A percentile compares a stretch with the other conserved stretches of the same genome.
Evolutionary conservation across 2,329 filamentous ascomycete species (phyloP).

Genomic region (Penicillium sp.): DNA sequence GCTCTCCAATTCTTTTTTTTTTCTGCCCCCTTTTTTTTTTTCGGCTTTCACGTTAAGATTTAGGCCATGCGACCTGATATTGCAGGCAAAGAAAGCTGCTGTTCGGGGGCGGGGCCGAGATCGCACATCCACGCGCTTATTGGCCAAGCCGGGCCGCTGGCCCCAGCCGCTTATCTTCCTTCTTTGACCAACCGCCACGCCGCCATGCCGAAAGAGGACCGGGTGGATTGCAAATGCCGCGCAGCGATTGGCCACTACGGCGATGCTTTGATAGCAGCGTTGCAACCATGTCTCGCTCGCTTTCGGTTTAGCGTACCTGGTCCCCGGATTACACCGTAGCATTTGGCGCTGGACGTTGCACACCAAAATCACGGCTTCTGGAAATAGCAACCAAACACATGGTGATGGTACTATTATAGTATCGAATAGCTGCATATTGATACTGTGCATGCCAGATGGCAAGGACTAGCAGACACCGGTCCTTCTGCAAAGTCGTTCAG

Average conservation of each 20-base stretch:
- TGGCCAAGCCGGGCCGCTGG: neutral
- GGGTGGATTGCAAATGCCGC: neutral
- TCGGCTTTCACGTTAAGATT: no score
- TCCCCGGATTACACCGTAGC: conserved; percentile 11
- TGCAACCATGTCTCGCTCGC: neutral
- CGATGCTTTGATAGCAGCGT: conserved; percentile 11
- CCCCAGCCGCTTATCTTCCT: conserved; percentile 6
- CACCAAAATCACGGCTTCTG: neutral
- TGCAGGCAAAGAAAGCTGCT: neutral
- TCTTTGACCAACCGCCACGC: neutral
- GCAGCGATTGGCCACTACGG: neutral
- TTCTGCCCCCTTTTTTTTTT: no score
- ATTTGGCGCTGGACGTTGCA: neutral
- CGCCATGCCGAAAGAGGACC: neutral
- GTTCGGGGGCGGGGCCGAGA: conserved; percentile 1
- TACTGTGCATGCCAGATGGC: no score
- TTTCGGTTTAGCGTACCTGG: neutral
- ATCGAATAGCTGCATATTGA: no score
- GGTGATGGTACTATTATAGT: no score
- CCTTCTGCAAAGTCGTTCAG: neutral
- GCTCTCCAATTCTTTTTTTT: no score
- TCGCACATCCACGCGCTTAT: neutral
- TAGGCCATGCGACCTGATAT: no score
- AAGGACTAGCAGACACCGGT: no score
- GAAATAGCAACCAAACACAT: neutral